Evolutionary conservation across 2,329 filamentous ascomycete species (phyloP).

Genomic region (Alternaria arbusti): DNA sequence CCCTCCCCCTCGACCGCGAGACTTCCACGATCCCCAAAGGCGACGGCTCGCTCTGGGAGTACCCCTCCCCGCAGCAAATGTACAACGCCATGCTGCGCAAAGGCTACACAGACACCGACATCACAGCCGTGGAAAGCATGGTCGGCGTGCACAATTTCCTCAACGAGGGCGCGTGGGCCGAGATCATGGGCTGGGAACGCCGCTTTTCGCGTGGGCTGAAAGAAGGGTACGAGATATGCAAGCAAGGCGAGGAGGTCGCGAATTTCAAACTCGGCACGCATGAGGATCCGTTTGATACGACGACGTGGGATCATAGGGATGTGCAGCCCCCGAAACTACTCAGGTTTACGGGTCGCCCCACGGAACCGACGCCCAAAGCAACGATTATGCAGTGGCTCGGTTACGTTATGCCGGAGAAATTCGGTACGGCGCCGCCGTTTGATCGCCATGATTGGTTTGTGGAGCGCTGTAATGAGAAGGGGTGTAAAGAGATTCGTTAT

Average conservation of each 20-base stretch:
- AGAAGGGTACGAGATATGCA: slow-evolving; percentile 76
- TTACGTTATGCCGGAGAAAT: slow-evolving; percentile 78
- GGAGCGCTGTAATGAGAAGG: slow-evolving; percentile 70
- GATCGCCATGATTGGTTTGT: slow-evolving; percentile 99
- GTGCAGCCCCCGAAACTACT: slow-evolving; percentile 72
- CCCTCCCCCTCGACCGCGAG: slow-evolving; percentile 81
- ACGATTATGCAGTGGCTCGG: slow-evolving; percentile 81
- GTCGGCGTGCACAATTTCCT: slow-evolving; percentile 97
- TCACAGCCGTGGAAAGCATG: slow-evolving; percentile 94
- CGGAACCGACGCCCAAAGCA: slow-evolving; percentile 90
- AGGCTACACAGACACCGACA: slow-evolving; percentile 91
- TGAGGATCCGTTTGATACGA: slow-evolving; percentile 43
- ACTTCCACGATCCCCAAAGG: slow-evolving; percentile 90
- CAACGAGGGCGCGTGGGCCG: slow-evolving; percentile 95
- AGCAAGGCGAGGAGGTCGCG: slow-evolving; percentile 73
- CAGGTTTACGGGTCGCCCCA: slow-evolving; percentile 86
- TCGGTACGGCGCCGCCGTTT: slow-evolving; percentile 83
- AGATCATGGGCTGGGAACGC: slow-evolving; percentile 93
- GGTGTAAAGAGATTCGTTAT: slow-evolving; percentile 82
- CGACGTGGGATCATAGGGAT: slow-evolving; percentile 43
- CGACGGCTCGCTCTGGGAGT: slow-evolving; percentile 86
- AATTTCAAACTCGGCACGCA: slow-evolving; percentile 57
- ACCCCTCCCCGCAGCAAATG: slow-evolving; percentile 98
- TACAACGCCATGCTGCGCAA: slow-evolving; percentile 98
- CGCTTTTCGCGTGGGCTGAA: slow-evolving; percentile 78